Base-by-base conservation (phyloP, 306 rosid species). In the Quillaja saponaria region DNA sequence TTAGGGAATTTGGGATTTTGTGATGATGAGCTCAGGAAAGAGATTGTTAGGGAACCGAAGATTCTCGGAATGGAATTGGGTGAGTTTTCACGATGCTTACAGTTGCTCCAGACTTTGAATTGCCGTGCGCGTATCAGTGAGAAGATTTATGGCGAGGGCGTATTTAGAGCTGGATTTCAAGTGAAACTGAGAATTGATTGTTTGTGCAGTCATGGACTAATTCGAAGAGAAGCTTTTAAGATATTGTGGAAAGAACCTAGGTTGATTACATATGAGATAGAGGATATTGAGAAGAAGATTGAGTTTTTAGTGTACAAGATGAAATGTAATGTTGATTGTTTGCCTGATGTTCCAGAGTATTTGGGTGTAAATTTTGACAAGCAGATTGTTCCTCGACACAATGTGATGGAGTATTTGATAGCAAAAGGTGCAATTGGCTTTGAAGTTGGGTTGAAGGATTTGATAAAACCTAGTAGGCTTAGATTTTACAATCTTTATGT, bases 181-280 rank as follows among this genome's bases (percentile, higher is more conserved):
- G 95, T 84, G 66, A 91, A 88, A 52, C 16, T 76, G 44, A 77
- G 90, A 71, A 81, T 88, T 12, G 95, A 84, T 65, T 88, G 87
- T 67, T 81, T 91, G 74, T 84, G 98, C 49, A 45, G 61, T 58
- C 74, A 75, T 3, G 92, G 95, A 34, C 71, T 88, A 77, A 86
- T 71, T 53, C 81, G 84, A 4, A 84, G 85, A 40, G 88, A 86
- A 46, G 87, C 98, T 13, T 81, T 86, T 17, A 91, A 84, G 76
- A 63, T 88, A 14, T 47, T 88, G 35, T 81, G 96, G 92, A 88
- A 86, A 58, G 96, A 91, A 47, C 96, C 95, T 0, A 81, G 96
- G 72, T 47, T 88, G 69, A 80, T 88, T 41, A 42, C 66, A 0
- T 88, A 86, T 64, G 85, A 79, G 38, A 34, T 77, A 21, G 92